These are phyloP conservation scores for Trichoderma harzianum DNA, from an alignment of 2,329 filamentous ascomycete genomes.

Conservation along the genomic window DNA sequence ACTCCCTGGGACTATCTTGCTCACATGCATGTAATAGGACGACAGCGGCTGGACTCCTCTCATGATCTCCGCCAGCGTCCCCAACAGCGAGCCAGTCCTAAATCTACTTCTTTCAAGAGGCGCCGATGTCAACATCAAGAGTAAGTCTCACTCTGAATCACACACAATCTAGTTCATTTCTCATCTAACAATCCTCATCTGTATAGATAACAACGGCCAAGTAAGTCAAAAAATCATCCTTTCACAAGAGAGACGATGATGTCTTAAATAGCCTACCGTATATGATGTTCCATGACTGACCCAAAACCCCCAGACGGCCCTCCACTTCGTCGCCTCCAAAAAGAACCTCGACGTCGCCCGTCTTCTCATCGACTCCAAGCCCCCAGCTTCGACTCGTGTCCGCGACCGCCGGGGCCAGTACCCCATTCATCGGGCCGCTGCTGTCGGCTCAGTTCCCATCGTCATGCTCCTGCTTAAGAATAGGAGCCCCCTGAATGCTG, in stretches of 20 bases:
- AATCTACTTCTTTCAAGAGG: conserved; percentile 64
- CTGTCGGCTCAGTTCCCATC: conserved; percentile 85
- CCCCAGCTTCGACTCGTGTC: conserved; percentile 69
- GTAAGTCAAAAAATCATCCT: conserved; percentile 31
- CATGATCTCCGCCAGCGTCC: conserved; percentile 76
- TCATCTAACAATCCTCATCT: neutral
- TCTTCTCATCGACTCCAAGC: conserved; percentile 68
- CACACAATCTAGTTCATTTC: neutral
- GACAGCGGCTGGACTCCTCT: conserved; percentile 77
- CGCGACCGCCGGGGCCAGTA: conserved; percentile 88
- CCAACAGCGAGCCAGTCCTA: conserved; percentile 67
- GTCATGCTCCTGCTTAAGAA: conserved; percentile 74
- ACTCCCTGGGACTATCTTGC: too few relatives aligned
- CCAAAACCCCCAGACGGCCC: conserved; percentile 59
- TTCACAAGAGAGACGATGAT: too few relatives aligned
- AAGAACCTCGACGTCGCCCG: conserved; percentile 78
- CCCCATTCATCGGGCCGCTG: conserved; percentile 85
- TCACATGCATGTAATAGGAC: conserved; percentile 50
- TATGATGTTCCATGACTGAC: neutral
- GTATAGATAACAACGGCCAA: conserved; percentile 63
- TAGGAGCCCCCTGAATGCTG: conserved; percentile 76
- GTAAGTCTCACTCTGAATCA: conserved; percentile 36
- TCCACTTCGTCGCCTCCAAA: conserved; percentile 92
- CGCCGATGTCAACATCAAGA: conserved; percentile 72
- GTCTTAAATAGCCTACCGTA: neutral